These are phyloP conservation scores for Lentithecium fluviatile DNA, from an alignment of 495 filamentous ascomycete genomes.

Conservation along the genomic window DNA sequence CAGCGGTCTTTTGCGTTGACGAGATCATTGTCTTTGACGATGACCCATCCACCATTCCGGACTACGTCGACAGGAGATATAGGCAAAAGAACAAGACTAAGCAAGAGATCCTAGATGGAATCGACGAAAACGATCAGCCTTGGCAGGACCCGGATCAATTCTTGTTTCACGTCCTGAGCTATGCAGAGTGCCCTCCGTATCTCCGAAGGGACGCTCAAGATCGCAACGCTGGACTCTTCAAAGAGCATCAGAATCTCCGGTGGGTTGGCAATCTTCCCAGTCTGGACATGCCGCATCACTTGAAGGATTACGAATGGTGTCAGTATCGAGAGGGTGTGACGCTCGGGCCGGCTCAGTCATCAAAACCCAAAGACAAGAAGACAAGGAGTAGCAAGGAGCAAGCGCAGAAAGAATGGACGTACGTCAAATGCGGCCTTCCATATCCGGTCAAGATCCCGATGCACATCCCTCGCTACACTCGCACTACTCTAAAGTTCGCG, in stretches of 20 bases:
- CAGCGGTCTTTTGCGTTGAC: slow-evolving; percentile 74
- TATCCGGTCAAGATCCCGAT: slow-evolving; percentile 45
- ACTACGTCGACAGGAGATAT: slow-evolving; percentile 1
- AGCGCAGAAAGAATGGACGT: slow-evolving; percentile 37
- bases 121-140: slow-evolving; percentile 58
- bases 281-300: slow-evolving; percentile 75
- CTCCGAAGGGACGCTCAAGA: slow-evolving; percentile 51
- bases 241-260: slow-evolving; percentile 66
- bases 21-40: slow-evolving; percentile 76
- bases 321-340: slow-evolving; percentile 71
- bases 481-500: slow-evolving; percentile 65
- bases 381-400: not conserved
- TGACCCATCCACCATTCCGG: slow-evolving; percentile 34
- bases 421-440: slow-evolving; percentile 61
- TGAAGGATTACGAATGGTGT: slow-evolving; percentile 63
- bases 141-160: slow-evolving; percentile 66
- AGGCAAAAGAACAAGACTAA: slow-evolving; percentile 25
- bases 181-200: slow-evolving; percentile 73
- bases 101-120: slow-evolving; percentile 37
- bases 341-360: slow-evolving; percentile 28
- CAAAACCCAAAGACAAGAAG: slow-evolving; percentile 30
- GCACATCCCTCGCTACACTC: slow-evolving; percentile 57
- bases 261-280: slow-evolving; percentile 64
- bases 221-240: slow-evolving; percentile 52
- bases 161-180: slow-evolving; percentile 68